Percentiles rank a stretch among this genome's conserved stretches.
These are phyloP conservation scores for Phytopythium sindhum DNA, from an alignment of 352 stramenopile genomes.

Conservation along the genomic window DNA sequence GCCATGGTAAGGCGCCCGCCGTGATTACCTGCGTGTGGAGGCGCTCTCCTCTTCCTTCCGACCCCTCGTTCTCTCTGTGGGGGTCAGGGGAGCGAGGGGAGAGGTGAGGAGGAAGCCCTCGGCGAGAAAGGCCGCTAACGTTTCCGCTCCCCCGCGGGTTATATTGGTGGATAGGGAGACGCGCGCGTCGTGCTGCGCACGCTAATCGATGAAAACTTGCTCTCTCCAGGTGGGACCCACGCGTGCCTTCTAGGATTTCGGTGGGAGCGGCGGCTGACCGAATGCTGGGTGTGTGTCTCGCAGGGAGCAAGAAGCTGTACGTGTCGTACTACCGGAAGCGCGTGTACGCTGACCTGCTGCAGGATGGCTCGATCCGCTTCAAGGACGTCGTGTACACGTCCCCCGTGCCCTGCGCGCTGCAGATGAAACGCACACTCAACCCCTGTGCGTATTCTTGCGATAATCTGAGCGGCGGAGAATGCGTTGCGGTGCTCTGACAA, in stretches of 20 bases:
- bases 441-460: conserved; percentile 33
- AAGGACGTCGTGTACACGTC: conserved; percentile 77
- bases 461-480: too few species aligned
- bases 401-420: conserved; percentile 59
- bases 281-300: background rate
- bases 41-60: background rate
- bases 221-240: conserved; percentile 33
- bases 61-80: background rate
- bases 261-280: background rate
- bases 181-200: conserved; percentile 56
- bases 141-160: background rate
- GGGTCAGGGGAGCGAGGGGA: background rate
- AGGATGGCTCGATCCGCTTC: conserved; percentile 74
- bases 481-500: background rate
- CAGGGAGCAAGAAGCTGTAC: conserved; percentile 69
- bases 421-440: conserved; percentile 83
- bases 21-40: background rate
- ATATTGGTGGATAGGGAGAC: conserved; percentile 34
- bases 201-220: conserved; percentile 70
- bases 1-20: background rate
- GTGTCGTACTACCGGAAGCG: conserved; percentile 83
- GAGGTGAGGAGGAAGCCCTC: background rate
- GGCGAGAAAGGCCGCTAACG: background rate
- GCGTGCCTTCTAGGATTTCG: background rate
- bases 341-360: conserved; percentile 71